Evolutionary conservation across 805 yeast species (phyloP).

Genomic region (Helenozyma baotianmanensis): DNA sequence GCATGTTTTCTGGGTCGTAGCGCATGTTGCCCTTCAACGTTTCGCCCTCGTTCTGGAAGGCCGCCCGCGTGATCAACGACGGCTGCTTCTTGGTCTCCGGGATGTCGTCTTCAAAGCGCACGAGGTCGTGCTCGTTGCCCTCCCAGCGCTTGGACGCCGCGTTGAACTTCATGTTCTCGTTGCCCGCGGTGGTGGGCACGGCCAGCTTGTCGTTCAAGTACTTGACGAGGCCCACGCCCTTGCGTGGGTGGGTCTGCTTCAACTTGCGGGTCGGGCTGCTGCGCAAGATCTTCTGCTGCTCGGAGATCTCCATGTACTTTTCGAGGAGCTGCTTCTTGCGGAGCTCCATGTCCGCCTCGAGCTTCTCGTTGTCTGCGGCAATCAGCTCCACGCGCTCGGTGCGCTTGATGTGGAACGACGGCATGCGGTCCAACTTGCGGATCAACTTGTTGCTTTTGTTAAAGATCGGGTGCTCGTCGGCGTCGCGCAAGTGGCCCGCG

Average conservation of each 20-base stretch:
- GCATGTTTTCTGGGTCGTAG: constrained; percentile 51
- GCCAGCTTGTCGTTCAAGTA: constrained; percentile 21
- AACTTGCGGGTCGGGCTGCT: constrained; percentile 11
- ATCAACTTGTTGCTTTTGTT: constrained; percentile 32
- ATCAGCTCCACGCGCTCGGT: background rate
- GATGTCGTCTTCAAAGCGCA: constrained; percentile 40
- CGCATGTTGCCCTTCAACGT: constrained; percentile 42
- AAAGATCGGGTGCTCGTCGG: constrained; percentile 22
- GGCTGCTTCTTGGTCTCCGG: constrained; percentile 26
- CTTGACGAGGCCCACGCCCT: constrained; percentile 26
- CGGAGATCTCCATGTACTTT: constrained; percentile 27
- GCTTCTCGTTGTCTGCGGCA: constrained; percentile 6
- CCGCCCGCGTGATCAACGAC: constrained; percentile 30
- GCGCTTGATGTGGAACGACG: constrained; percentile 28
- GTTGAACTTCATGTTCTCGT: constrained; percentile 48
- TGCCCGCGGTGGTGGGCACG: constrained; percentile 16
- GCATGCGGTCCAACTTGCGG: constrained; percentile 36
- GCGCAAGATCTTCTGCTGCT: constrained; percentile 16
- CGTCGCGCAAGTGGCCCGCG: constrained; percentile 9
- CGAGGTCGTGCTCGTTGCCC: constrained; percentile 58
- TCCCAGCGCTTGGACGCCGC: constrained; percentile 53
- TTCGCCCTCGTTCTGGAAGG: constrained; percentile 20
- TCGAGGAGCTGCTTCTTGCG: constrained; percentile 26
- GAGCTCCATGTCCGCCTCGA: constrained; percentile 15
- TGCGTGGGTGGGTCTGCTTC: constrained; percentile 1